Evolutionary conservation across 345 rosid genomes (phyloP), one percentile per base, ranked within the genome.

Genomic region (Xanthoceras sorbifolium): DNA sequence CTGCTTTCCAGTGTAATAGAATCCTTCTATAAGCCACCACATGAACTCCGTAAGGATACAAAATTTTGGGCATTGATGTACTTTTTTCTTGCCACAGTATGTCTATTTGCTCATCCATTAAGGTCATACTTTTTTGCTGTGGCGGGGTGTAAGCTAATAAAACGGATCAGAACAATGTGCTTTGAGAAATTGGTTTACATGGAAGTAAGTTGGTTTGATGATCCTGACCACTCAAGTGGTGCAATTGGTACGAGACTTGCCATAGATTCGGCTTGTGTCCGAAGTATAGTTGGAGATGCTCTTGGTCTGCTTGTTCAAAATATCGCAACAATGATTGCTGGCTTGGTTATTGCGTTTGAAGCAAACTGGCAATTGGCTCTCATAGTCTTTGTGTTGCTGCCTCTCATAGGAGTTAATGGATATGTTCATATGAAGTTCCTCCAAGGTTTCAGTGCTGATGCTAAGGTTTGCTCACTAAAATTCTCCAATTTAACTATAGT

Each of bases 121-220:
- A 82, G 80, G 67, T 82, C 75, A 3, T 94, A 91, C 77, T 59
- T 90, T 17, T 94, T 94, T 76, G 55, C 90, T 0, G 77, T 94
- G 18, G 94, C 98, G 7, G 93, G 97, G 18, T 78, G 89, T 34
- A 90, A 82, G 64, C 78, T 92, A 74, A 86, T 94, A 69, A 85
- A 81, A 50, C 59, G 97, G 50, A 86, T 92, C 1, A 76, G 93
- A 52, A 70, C 88, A 15, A 82, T 89, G 85, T 89, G 93, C 74
- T 94, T 92, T n/a, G 87, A 91, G 87, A 90, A 87, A 79, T 86
- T 87, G 11, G 88, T 93, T 66, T 83, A 79, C 71, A 91, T 90
- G 97, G 98, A 94, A 64, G 80, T 94, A 46, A 74, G 94, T 17
- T 94, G 97, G 97, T 94, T 94, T 46, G 97, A 94, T 76, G 90